A percentile compares a stretch with the other conserved stretches of the same genome.
phyloP scores from a whole-genome alignment of 768 basidiomycete genomes.

The Lentinula detonsa region DNA sequence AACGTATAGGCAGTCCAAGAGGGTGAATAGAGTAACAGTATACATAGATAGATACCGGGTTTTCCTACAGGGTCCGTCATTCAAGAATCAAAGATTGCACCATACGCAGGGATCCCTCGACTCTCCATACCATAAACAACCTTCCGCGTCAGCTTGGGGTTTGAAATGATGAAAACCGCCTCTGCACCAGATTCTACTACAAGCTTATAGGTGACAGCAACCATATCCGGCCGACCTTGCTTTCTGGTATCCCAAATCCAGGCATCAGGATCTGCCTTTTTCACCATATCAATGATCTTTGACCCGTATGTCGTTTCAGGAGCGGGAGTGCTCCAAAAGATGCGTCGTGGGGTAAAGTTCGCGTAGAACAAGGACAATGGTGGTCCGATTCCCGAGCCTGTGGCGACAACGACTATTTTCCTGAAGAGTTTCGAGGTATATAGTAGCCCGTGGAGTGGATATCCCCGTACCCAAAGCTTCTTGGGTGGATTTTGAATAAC shows the following conservation, averaged over 20 bases:
- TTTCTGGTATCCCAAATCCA: constrained; percentile 20
- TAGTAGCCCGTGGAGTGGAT: constrained; percentile 44
- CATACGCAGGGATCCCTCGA: constrained; percentile 12
- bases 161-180: constrained; percentile 13
- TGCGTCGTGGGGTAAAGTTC: constrained; percentile 26
- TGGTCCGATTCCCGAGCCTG: constrained; percentile 49
- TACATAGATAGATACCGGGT: too few species aligned
- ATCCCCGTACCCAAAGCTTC: constrained; percentile 49
- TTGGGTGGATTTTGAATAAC: constrained; percentile 42
- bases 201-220: constrained; percentile 9
- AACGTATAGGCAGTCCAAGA: too few species aligned
- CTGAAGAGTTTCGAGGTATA: constrained; percentile 45
- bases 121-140: constrained; percentile 14
- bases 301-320: constrained; percentile 34
- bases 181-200: constrained; percentile 8
- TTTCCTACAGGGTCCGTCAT: not conserved
- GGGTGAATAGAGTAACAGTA: too few species aligned
- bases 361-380: constrained; percentile 30
- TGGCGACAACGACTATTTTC: constrained; percentile 46
- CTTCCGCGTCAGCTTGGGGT: constrained; percentile 9
- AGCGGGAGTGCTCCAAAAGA: constrained; percentile 37
- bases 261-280: constrained; percentile 32
- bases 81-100: constrained; percentile 13
- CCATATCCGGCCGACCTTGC: constrained; percentile 12
- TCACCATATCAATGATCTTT: constrained; percentile 30